Conservation (phyloP, 352 stramenopile species). For the Phytophthora boehmeriae region DNA sequence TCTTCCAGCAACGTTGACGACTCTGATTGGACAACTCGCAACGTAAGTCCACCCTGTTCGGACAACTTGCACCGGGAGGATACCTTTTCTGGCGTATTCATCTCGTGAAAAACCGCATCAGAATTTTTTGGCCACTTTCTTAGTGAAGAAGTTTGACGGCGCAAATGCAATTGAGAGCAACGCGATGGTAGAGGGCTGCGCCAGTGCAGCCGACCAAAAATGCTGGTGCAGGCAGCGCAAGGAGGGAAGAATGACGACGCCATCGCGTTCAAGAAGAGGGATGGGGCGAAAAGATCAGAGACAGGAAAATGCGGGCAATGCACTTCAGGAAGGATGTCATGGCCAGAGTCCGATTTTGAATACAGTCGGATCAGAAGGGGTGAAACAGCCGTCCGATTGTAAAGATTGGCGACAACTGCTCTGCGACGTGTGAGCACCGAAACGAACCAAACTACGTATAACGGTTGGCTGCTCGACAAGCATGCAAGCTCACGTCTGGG, state of each 20-base stretch:
- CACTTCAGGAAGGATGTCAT: conserved; percentile 32
- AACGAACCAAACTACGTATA: too few relatives aligned
- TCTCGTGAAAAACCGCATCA: conserved; percentile 1
- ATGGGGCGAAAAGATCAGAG: conserved; percentile 20
- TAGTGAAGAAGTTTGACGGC: conserved; percentile 1
- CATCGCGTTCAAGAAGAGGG: not conserved
- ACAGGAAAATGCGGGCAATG: conserved; percentile 37
- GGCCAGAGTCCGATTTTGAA: not conserved
- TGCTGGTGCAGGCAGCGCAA: not conserved
- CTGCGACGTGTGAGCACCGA: not conserved
- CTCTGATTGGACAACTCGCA: too few relatives aligned
- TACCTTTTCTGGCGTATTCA: conserved; percentile 12
- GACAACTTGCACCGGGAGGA: conserved; percentile 1
- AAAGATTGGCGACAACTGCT: conserved; percentile 1
- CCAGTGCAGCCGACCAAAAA: too few relatives aligned
- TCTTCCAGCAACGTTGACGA: too few relatives aligned
- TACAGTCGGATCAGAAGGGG: conserved; percentile 4
- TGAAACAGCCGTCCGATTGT: conserved; percentile 31
- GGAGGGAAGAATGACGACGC: conserved; percentile 10
- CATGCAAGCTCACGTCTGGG: not conserved
- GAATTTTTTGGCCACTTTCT: too few relatives aligned
- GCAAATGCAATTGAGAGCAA: too few relatives aligned
- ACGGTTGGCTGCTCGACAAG: too few relatives aligned
- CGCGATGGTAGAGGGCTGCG: too few relatives aligned
- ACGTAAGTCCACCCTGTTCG: too few relatives aligned